A percentile compares a stretch with the other conserved stretches of the same genome.
phyloP scores from a whole-genome alignment of 192 early-diverging fungal species.

The Podochytrium sp. region DNA sequence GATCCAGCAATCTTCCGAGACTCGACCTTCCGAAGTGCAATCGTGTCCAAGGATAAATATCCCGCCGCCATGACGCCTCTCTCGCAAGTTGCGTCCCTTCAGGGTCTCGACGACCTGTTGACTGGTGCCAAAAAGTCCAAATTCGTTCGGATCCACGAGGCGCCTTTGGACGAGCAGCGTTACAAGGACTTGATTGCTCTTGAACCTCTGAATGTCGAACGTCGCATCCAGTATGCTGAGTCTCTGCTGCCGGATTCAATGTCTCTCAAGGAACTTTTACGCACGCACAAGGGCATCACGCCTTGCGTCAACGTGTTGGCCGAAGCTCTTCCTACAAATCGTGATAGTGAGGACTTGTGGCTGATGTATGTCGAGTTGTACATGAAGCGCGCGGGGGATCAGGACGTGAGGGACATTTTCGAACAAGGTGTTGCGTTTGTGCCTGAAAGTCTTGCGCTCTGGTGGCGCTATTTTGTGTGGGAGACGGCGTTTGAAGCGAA shows the following conservation, averaged over 20 bases:
- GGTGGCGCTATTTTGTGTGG: slow-evolving; percentile 24
- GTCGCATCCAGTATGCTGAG: slow-evolving; percentile 4
- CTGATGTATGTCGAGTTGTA: slow-evolving; percentile 19
- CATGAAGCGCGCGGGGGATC: not conserved
- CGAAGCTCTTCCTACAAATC: not conserved
- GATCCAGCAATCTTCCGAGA: no score
- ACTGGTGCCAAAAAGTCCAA: slow-evolving; percentile 6
- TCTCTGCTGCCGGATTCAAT: slow-evolving; percentile 2
- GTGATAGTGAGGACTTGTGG: slow-evolving; percentile 17
- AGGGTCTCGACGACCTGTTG: not conserved
- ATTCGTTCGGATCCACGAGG: not conserved
- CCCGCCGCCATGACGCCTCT: not conserved
- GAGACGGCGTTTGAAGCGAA: not conserved
- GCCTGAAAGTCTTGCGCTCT: slow-evolving; percentile 3
- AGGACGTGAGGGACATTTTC: slow-evolving; percentile 24
- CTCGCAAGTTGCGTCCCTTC: not conserved
- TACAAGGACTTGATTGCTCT: slow-evolving; percentile 12
- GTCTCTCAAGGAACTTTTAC: slow-evolving; percentile 7
- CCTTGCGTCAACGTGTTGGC: not conserved
- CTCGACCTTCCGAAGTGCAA: no score
- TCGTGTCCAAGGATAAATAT: not conserved
- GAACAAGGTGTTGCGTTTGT: slow-evolving; percentile 19
- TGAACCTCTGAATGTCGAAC: slow-evolving; percentile 1
- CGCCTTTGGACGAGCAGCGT: not conserved
- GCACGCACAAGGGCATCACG: not conserved